phyloP scores from a whole-genome alignment of 352 stramenopile species.

The Pythium apleroticum region DNA sequence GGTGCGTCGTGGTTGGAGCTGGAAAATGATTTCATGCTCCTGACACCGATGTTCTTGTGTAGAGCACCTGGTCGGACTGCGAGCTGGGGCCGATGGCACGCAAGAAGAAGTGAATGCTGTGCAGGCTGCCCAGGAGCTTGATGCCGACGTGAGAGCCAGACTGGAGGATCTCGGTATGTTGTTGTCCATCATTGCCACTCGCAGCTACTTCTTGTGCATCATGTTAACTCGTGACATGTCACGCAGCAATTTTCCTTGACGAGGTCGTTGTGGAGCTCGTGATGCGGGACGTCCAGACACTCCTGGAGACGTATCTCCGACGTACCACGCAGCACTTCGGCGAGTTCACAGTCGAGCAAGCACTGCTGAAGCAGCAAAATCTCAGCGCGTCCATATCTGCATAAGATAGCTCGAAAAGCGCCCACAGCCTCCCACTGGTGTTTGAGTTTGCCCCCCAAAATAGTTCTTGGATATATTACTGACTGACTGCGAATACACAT shows the following conservation, averaged over 20 bases:
- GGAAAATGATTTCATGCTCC: neutral
- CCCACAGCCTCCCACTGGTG: neutral
- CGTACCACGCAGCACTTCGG: slow-evolving; percentile 58
- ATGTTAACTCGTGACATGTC: neutral
- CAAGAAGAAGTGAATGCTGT: slow-evolving; percentile 52
- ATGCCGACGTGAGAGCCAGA: slow-evolving; percentile 35
- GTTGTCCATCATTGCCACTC: neutral
- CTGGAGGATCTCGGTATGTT: slow-evolving; percentile 55
- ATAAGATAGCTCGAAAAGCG: slow-evolving; percentile 7
- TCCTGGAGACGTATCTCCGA: slow-evolving; percentile 66
- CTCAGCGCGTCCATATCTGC: slow-evolving; percentile 26
- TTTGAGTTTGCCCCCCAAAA: neutral
- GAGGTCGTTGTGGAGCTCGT: slow-evolving; percentile 79
- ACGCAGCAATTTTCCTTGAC: slow-evolving; percentile 67
- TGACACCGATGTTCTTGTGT: neutral
- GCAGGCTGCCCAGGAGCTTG: slow-evolving; percentile 22
- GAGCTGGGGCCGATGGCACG: slow-evolving; percentile 45
- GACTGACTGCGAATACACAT: neutral
- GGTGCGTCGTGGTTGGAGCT: slow-evolving; percentile 25
- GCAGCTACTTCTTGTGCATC: neutral
- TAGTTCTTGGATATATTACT: neutral
- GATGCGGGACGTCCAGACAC: slow-evolving; percentile 69
- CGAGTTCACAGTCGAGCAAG: slow-evolving; percentile 58
- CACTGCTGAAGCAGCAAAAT: slow-evolving; percentile 38
- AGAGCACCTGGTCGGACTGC: slow-evolving; percentile 64